Evolutionary conservation across 352 stramenopile genomes (phyloP).

Genomic region (Pythium apleroticum): DNA sequence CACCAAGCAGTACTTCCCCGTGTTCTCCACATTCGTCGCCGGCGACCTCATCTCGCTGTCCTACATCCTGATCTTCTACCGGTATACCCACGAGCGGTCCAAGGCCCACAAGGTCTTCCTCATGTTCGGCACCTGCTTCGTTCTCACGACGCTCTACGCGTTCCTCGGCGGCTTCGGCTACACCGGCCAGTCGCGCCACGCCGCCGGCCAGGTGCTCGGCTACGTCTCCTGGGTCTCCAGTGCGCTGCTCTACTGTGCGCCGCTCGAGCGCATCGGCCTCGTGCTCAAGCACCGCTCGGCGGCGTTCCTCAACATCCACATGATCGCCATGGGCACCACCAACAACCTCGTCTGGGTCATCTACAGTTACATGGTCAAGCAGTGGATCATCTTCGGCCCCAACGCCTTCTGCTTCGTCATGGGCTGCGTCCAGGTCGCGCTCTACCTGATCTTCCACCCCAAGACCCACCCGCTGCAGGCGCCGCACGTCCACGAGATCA

Average conservation of each 20-base stretch:
- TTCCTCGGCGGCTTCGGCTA: constrained; percentile 35
- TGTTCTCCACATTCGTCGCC: constrained; percentile 47
- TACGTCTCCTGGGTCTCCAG: constrained; percentile 42
- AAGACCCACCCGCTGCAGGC: constrained; percentile 36
- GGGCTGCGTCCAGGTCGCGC: constrained; percentile 34
- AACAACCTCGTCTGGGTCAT: constrained; percentile 62
- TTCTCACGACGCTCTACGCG: constrained; percentile 37
- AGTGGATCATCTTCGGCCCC: constrained; percentile 62
- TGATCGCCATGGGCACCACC: constrained; percentile 47
- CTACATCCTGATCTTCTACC: constrained; percentile 56
- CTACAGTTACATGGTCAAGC: constrained; percentile 36
- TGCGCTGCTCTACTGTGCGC: constrained; percentile 50
- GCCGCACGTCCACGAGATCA: neutral
- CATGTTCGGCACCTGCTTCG: constrained; percentile 20
- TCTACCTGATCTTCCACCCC: constrained; percentile 51
- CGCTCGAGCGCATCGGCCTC: constrained; percentile 46
- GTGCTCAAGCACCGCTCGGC: constrained; percentile 51
- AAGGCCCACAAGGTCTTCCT: constrained; percentile 40
- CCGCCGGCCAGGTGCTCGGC: constrained; percentile 33
- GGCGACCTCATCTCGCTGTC: constrained; percentile 36
- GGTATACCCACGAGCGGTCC: constrained; percentile 38
- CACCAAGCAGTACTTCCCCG: constrained; percentile 39
- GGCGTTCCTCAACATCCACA: constrained; percentile 53
- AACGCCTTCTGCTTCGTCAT: constrained; percentile 42
- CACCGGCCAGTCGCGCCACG: constrained; percentile 34